A percentile compares a stretch with the other conserved stretches of the same genome.
phyloP scores from a whole-genome alignment of 2,329 filamentous ascomycete genomes.

The Aspergillus luchuensis region DNA sequence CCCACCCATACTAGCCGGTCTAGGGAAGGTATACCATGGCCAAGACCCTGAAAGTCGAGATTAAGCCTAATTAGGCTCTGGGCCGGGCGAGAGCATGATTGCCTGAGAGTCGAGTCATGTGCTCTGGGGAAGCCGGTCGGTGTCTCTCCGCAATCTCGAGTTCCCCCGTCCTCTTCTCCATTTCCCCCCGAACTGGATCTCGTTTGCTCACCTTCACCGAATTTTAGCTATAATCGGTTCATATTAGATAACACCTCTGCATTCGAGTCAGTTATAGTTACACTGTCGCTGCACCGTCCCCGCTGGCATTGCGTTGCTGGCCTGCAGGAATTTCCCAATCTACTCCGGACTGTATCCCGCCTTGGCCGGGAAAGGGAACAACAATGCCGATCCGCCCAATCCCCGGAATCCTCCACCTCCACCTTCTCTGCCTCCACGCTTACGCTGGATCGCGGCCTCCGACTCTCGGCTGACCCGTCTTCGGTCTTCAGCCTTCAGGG shows the following conservation, averaged over 20 bases:
- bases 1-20: background rate
- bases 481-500: background rate
- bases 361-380: conserved; percentile 16
- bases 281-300: background rate
- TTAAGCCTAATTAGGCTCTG: background rate
- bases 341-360: background rate
- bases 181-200: background rate
- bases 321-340: background rate
- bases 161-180: no score
- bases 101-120: conserved; percentile 5
- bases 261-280: no score
- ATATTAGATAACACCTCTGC: no score
- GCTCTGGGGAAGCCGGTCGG: conserved; percentile 2
- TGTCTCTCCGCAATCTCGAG: background rate
- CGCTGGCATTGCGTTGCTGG: background rate
- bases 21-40: background rate
- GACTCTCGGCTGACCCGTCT: background rate
- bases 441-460: background rate
- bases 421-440: background rate
- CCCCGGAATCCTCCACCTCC: conserved; percentile 1
- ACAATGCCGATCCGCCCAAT: background rate
- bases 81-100: background rate
- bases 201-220: no score
- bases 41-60: conserved; percentile 1
- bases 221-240: no score